Conservation (phyloP, 2,329 filamentous ascomycete species). For the Beauveria sp. region DNA sequence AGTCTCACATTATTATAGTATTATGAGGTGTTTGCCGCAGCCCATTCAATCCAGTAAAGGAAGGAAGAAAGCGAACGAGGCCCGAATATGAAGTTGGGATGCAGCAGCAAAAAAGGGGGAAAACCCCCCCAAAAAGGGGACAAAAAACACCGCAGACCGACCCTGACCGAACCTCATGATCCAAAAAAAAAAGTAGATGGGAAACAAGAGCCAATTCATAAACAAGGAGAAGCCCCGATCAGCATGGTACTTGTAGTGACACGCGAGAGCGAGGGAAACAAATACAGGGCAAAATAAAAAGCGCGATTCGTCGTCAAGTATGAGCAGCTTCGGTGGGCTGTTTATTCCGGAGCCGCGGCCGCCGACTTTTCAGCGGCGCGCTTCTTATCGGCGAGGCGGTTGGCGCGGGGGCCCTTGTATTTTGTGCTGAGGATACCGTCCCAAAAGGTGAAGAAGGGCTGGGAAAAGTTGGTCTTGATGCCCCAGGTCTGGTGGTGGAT, state of each 20-base stretch:
- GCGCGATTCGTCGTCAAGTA: neutral
- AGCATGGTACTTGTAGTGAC: too few species aligned
- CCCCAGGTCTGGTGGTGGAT: conserved; percentile 99
- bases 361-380: conserved; percentile 16
- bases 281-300: neutral
- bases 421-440: conserved; percentile 74
- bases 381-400: conserved; percentile 33
- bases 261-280: neutral
- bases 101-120: conserved; percentile 13
- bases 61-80: conserved; percentile 11
- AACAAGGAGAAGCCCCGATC: neutral
- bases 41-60: neutral
- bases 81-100: neutral
- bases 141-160: conserved; percentile 1
- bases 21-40: neutral
- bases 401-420: conserved; percentile 59
- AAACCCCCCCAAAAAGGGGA: neutral
- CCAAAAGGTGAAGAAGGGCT: conserved; percentile 95
- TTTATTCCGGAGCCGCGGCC: conserved; percentile 5
- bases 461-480: conserved; percentile 90
- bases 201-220: conserved; percentile 1
- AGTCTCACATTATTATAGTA: conserved; percentile 9
- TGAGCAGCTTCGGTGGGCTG: neutral
- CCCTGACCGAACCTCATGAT: conserved; percentile 9
- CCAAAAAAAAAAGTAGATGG: conserved; percentile 18